phyloP scores from a whole-genome alignment of 257 asterid species.

The Solanum clarkiae region DNA sequence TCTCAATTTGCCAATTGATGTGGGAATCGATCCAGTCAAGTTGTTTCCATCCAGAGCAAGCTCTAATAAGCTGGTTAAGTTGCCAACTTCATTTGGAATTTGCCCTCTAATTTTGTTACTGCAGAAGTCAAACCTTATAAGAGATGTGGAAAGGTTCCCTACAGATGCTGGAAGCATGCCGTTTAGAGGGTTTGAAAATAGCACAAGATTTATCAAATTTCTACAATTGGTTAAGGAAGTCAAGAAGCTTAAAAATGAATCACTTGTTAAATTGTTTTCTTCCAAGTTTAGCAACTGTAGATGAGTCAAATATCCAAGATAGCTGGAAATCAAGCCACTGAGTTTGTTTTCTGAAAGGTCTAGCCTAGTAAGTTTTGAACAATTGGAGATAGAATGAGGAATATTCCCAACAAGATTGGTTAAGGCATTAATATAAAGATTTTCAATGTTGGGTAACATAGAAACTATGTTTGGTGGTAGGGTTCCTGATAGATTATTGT shows the following conservation, averaged over 20 bases:
- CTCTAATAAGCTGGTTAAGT: neutral
- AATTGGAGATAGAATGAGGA: no score
- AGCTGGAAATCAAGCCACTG: neutral
- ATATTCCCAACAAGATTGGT: no score
- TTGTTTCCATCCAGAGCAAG: fast-evolving
- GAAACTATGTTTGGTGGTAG: no score
- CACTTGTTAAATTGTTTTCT: neutral
- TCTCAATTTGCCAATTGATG: fast-evolving
- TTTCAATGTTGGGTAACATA: no score
- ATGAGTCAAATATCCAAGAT: neutral
- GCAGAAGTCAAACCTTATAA: fast-evolving
- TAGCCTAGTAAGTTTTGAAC: no score
- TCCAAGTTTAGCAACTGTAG: fast-evolving
- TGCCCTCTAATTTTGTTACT: neutral
- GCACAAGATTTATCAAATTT: fast-evolving
- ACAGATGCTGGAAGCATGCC: no score
- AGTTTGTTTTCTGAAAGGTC: neutral
- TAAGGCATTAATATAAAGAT: fast-evolving
- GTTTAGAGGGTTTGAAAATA: neutral
- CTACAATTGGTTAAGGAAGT: neutral
- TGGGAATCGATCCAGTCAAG: neutral
- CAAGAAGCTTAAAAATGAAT: neutral
- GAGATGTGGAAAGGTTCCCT: no score
- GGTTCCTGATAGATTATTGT: no score
- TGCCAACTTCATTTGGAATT: neutral